Base-by-base conservation (phyloP, 257 asterid genomes). In the Solanum sejunctum region DNA sequence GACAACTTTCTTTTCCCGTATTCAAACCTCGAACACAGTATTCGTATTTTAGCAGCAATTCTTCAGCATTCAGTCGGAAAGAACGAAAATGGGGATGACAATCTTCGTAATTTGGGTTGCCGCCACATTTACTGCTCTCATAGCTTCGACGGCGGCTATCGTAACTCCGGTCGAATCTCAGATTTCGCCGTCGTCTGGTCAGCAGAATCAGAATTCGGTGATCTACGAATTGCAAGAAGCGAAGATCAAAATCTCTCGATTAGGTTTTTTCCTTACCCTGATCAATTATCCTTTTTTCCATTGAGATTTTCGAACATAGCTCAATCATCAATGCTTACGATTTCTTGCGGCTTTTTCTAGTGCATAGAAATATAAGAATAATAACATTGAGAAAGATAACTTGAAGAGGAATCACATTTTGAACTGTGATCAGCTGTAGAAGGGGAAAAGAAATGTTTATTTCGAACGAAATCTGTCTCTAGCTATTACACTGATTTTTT, bases 231-330 rank as follows among this genome's bases (percentile, higher is more conserved):
- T 92, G 89, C 91, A 90, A 87, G 91, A 85, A 84, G 90, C 94
- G 86, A 91, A 92, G 86, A 91, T 88, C 89, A 90, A 87, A 89
- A 88, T 96, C 85, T 85, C 92, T 81, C 97, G 91, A 87, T 89
- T 96, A 90, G 99, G 99, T 96, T 45, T 32, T 21, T 47, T 84
- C 54, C 83, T 7, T 80, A 16, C 17, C 21, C 56, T 81, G 21
- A 41, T 39, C 15, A 47, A 8, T 13, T n/a, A 23, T 75, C 1
- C 18, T 17, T 73, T 73, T 47, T 8, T 2, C 57, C 8, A 7
- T 73, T 45, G 57, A 45, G 0, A 72, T 45, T 32, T 26, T 3
- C 70, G 54, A 55, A 36, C 51, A 56, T 43, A 51, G 39, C 12
- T 45, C n/a, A 32, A 13, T 28, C 20, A 10, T 64, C 79, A 71